These are phyloP conservation scores for Leucogyrophana mollusca DNA, from an alignment of 768 basidiomycete species.

Conservation along the genomic window DNA sequence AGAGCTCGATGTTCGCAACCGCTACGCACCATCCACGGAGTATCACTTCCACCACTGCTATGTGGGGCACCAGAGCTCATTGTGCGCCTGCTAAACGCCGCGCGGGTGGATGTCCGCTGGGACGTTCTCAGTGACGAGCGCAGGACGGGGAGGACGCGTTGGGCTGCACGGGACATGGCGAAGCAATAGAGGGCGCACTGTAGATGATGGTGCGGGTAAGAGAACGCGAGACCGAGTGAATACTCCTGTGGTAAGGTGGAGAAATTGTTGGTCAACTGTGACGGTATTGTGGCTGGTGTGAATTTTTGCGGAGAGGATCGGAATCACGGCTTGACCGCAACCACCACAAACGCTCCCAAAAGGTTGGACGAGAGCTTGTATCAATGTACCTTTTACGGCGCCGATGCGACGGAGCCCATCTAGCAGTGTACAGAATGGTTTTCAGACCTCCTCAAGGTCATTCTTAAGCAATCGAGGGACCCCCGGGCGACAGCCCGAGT, in stretches of 20 bases:
- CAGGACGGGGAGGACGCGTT: constrained; percentile 16
- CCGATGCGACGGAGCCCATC: no score
- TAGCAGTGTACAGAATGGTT: no score
- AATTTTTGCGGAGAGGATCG: constrained; percentile 28
- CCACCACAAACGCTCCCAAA: no score
- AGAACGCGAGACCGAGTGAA: no score
- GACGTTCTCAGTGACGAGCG: constrained; percentile 14
- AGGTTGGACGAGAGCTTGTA: no score
- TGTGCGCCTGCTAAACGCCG: constrained; percentile 18
- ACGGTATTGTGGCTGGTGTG: constrained; percentile 24
- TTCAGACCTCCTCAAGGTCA: no score
- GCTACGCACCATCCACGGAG: constrained; percentile 28
- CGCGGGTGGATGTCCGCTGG: constrained; percentile 13
- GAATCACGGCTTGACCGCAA: constrained; percentile 6
- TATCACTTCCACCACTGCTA: constrained; percentile 16
- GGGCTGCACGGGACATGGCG: constrained; percentile 22
- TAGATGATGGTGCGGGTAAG: no score
- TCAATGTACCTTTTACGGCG: no score
- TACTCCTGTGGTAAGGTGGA: constrained; percentile 1
- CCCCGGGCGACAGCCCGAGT: no score
- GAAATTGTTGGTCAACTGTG: constrained; percentile 8
- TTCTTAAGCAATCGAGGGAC: no score
- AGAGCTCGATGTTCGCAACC: not conserved
- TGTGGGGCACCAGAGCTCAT: constrained; percentile 22
- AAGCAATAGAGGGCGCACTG: no score